Base-by-base conservation (phyloP, 1,284 basidiomycete species). In the Malassezia dermatis region DNA sequence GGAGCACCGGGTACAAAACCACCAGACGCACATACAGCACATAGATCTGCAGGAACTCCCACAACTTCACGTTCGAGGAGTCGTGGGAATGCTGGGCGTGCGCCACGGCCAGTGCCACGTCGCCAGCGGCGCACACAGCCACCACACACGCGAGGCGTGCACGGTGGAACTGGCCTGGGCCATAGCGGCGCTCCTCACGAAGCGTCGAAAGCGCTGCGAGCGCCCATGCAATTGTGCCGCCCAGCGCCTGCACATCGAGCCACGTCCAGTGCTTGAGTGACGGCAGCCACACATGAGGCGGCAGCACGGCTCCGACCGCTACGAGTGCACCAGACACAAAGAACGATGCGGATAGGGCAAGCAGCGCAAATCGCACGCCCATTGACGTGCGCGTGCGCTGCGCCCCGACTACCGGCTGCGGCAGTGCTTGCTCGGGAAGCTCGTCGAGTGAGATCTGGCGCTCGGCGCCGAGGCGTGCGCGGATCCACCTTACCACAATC, bases 231-330 rank as follows among this genome's bases (percentile, higher is more conserved):
- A 71, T 46, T 7, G 66, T 45, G 24, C 67, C 70, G 15, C 64
- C 61, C 8, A 69, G 56, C 3, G 64, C 59, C 34, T 69, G 66
- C 6, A 68, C 47, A 34, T 68, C 63, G 43, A 71, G 35, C n/a
- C 50, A 59, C 10, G 47, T 37, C 67, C 66, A 74, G 12, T 58
- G 53, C 1, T 51, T 28, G 34, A 65, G 46, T 24, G 63, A 58
- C 0, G 70, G 68, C 28, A 64, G 60, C 70, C 70, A 74, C 27
- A 56, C 32, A 21, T 63, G 57, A 0, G 61, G 59, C 10, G 69
- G 68, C 19, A 74, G 34, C n/a, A 69, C 67, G 17, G 67, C 70
- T 12, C 63, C 54, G 27, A 69, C 55, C 27, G 68, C 66, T 43
- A 74, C 61, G 31, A 71, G 58, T 12, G 56, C 49, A 24, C 67